Base-by-base conservation (phyloP, 176 grass and related monocot genomes). In the Zoysia pacifica region DNA sequence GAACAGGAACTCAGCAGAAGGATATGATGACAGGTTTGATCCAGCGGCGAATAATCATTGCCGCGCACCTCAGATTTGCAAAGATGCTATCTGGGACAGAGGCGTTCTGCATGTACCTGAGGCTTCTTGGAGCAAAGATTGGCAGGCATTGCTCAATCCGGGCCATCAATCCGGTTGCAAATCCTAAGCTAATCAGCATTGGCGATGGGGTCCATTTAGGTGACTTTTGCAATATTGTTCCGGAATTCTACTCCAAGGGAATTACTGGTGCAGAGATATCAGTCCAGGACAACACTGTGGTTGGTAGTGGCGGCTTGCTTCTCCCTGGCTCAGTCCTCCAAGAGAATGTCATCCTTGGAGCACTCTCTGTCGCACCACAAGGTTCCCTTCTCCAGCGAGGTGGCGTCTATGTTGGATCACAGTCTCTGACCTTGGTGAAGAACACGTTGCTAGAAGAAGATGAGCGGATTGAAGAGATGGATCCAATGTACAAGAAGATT, bases 81-180 rank as follows among this genome's bases (percentile, higher is more conserved):
- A 93, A 90, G 75, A 86, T 93, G 67, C 72, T 93, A 37, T 90
- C 91, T 3, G 91, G 91, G 69, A 93, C 87, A 53, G 87, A 93
- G 75, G 87, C 87, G 15, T 93, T 93, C 44, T 93, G 91, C 87
- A 68, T 90, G 73, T 90, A 85, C 83, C 64, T 93, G 19, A 86
- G 87, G 56, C 85, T 90, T 85, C 79, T 90, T 7, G 87, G 91
- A n/a, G 82, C 91, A 51, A 93, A 87, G 65, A 84, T 93, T 79
- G 87, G 87, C 46, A 73, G 70, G n/a, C 78, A 90, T 80, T 93
- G 87, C 49, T 93, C 91, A 65, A 90, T 93, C 69, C 88, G 91
- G 41, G 88, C 85, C 69, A 93, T 93, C 70, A 85, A 90, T 71
- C 85, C 91, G 3, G 73, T 90, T 69, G 56, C 69, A 1, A 80